A percentile compares a stretch with the other conserved stretches of the same genome.
phyloP scores from a whole-genome alignment of 176 grass and related monocot species.

The Alopecurus myosuroides region DNA sequence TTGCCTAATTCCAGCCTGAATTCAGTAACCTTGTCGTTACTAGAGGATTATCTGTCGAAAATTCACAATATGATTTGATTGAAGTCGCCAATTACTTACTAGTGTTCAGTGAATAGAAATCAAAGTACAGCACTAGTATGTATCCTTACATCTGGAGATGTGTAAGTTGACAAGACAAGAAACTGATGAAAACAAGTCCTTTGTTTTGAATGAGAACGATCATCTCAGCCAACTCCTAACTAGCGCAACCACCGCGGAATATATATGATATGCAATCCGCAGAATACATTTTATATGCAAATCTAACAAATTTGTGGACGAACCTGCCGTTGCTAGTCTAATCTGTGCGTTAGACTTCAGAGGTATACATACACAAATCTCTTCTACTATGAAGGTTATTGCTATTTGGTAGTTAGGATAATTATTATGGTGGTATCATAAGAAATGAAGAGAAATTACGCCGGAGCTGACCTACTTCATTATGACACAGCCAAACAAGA shows the following conservation, averaged over 20 bases:
- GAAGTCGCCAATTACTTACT: neutral
- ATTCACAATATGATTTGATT: neutral
- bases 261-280: neutral
- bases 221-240: neutral
- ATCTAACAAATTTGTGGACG: slow-evolving; percentile 3
- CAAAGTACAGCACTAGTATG: neutral
- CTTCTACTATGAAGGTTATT: neutral
- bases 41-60: too few relatives aligned
- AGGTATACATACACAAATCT: slow-evolving; percentile 14
- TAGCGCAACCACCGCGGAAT: neutral
- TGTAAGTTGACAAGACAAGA: neutral
- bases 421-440: neutral
- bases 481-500: neutral
- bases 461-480: slow-evolving; percentile 3
- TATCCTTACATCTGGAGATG: neutral
- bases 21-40: neutral
- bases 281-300: neutral
- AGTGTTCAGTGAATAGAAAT: neutral
- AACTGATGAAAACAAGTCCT: neutral
- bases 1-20: neutral
- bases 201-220: neutral
- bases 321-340: slow-evolving; percentile 13
- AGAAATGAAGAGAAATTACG: neutral
- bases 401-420: neutral
- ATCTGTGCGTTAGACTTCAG: neutral